These are phyloP conservation scores for Cylindrotheca closterium DNA, from an alignment of 108 stramenopile species.

Conservation along the genomic window DNA sequence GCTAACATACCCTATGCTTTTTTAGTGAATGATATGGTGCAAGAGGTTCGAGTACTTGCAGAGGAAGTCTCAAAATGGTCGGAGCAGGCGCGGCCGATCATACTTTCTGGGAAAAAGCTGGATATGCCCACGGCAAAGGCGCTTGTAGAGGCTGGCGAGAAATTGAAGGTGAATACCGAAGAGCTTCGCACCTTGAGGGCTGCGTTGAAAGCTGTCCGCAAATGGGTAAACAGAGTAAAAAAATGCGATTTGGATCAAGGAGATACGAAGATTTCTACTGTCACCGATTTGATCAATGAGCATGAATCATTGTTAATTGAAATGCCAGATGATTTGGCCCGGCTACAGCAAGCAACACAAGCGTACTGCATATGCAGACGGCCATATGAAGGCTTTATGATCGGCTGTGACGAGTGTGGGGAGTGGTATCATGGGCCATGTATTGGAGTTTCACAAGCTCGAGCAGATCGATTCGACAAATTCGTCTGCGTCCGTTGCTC, in stretches of 20 bases:
- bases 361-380: conserved; percentile 89
- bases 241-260: conserved; percentile 48
- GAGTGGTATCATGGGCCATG: conserved; percentile 96
- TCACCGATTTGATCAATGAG: conserved; percentile 62
- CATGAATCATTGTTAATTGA: conserved; percentile 61
- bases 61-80: conserved; percentile 48
- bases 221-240: conserved; percentile 61
- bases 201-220: conserved; percentile 47
- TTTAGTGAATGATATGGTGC: conserved; percentile 60
- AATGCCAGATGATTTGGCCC: conserved; percentile 64
- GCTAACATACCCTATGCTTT: no score
- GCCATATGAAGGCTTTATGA: conserved; percentile 96
- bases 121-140: conserved; percentile 54
- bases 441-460: conserved; percentile 74
- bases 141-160: conserved; percentile 54
- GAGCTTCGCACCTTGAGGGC: conserved; percentile 53
- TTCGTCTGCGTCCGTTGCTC: conserved; percentile 79
- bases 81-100: conserved; percentile 16
- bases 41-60: conserved; percentile 45
- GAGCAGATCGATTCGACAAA: conserved; percentile 72
- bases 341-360: conserved; percentile 58
- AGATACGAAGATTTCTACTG: conserved; percentile 26
- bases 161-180: conserved; percentile 49
- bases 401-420: conserved; percentile 90
- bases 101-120: conserved; percentile 50